phyloP scores from a whole-genome alignment of 352 stramenopile species.

The Phytopythium vexans region DNA sequence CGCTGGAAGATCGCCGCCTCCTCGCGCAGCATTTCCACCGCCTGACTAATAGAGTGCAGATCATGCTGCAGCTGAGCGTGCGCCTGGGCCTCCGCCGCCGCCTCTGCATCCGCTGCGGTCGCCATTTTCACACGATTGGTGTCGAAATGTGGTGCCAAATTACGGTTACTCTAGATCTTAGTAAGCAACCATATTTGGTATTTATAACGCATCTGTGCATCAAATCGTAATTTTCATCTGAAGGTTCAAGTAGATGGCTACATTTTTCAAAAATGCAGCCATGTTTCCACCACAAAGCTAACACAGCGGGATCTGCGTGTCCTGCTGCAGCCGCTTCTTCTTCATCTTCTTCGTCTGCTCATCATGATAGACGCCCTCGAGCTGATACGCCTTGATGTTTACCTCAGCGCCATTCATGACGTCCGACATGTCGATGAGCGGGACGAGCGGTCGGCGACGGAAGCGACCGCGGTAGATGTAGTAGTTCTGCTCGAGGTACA shows the following conservation, averaged over 20 bases:
- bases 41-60: constrained; percentile 26
- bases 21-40: constrained; percentile 37
- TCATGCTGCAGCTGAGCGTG: constrained; percentile 36
- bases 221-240: no score
- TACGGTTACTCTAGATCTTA: no score
- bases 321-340: constrained; percentile 1
- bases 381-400: constrained; percentile 11
- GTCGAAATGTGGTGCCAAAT: neutral
- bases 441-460: constrained; percentile 9
- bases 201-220: no score
- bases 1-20: constrained; percentile 71
- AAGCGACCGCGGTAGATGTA: constrained; percentile 17
- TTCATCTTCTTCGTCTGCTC: constrained; percentile 5
- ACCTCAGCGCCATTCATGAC: constrained; percentile 4
- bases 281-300: neutral
- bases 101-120: neutral
- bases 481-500: constrained; percentile 25
- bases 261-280: neutral
- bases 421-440: constrained; percentile 9
- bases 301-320: constrained; percentile 17
- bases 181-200: no score
- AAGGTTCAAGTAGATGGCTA: neutral
- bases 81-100: constrained; percentile 16
- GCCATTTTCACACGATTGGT: neutral
- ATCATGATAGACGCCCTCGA: constrained; percentile 8